Evolutionary conservation across 2,329 filamentous ascomycete species (phyloP).

Genomic region (Fusarium guadeloupense): DNA sequence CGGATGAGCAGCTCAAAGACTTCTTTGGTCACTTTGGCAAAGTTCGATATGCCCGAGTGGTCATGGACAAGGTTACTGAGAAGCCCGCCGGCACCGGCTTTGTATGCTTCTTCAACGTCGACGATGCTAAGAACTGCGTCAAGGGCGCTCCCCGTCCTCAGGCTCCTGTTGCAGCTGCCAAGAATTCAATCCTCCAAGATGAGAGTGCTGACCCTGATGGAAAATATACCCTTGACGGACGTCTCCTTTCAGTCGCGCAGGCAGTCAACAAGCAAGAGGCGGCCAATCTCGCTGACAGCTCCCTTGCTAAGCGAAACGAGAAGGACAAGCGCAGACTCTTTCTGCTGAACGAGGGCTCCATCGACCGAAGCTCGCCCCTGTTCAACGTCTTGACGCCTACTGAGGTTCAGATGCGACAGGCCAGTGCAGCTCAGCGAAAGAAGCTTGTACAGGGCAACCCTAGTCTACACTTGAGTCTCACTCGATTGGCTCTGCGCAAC

Average conservation of each 20-base stretch:
- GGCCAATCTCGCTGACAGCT: constrained; percentile 74
- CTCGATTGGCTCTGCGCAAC: constrained; percentile 90
- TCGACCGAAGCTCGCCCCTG: constrained; percentile 78
- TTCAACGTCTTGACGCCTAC: constrained; percentile 79
- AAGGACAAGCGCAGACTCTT: constrained; percentile 92
- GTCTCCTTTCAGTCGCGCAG: constrained; percentile 82
- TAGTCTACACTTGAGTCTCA: constrained; percentile 85
- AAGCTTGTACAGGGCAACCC: constrained; percentile 92
- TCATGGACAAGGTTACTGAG: constrained; percentile 85
- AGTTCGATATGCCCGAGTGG: constrained; percentile 90
- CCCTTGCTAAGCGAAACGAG: constrained; percentile 70
- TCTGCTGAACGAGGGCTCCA: constrained; percentile 85
- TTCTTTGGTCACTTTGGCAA: constrained; percentile 90
- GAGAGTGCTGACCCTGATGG: constrained; percentile 83
- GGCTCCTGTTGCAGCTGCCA: constrained; percentile 57
- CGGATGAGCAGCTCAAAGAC: constrained; percentile 81
- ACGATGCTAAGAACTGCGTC: constrained; percentile 81
- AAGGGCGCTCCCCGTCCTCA: constrained; percentile 73
- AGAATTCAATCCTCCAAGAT: constrained; percentile 88
- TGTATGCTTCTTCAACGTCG: constrained; percentile 84
- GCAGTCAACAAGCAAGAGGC: constrained; percentile 89
- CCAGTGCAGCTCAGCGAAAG: constrained; percentile 86
- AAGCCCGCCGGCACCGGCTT: constrained; percentile 93
- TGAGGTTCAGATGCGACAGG: constrained; percentile 88
- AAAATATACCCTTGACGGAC: constrained; percentile 88